Percentiles rank a stretch among this genome's conserved stretches.
These are phyloP conservation scores for bread wheat (Triticum aestivum) DNA, from an alignment of 176 grass and related monocot species.

Conservation along the genomic window IWGSC_CS_RefSeq_v2.1 NC_057795.1:636244905-636245404, in stretches of 20 bases:
- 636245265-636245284: not conserved
- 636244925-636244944: not conserved
- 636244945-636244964: slow-evolving; percentile 7
- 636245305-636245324: not conserved
- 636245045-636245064: slow-evolving; percentile 69
- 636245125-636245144: slow-evolving; percentile 7
- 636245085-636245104: slow-evolving; percentile 57
- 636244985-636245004: slow-evolving; percentile 3
- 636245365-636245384: not conserved
- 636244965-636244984: not conserved
- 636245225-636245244: not conserved
- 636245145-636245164: slow-evolving; percentile 14
- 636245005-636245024: slow-evolving; percentile 14
- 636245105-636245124: slow-evolving; percentile 69
- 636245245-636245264: not conserved
- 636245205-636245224: slow-evolving; percentile 20
- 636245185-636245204: not conserved
- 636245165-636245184: not conserved
- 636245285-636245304: not conserved
- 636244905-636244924: not conserved
- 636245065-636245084: slow-evolving; percentile 77
- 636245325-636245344: slow-evolving; percentile 5
- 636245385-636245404: not conserved
- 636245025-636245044: slow-evolving; percentile 44
- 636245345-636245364: not conserved